These are phyloP conservation scores for Pleodorina starrii DNA, from an alignment of 139 green algal genomes.

Conservation along the genomic window DNA sequence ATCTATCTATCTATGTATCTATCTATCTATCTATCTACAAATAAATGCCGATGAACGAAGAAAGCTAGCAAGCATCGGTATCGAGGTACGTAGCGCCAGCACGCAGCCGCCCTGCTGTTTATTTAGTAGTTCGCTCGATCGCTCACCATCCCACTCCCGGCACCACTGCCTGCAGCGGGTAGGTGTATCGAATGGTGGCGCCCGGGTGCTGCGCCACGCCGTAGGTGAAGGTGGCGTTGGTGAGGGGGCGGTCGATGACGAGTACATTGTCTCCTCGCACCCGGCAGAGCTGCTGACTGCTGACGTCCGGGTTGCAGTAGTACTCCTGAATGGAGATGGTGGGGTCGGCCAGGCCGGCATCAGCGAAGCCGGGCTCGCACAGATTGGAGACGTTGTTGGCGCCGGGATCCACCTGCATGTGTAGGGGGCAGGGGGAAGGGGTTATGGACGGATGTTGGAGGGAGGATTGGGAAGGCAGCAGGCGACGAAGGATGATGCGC, in stretches of 20 bases:
- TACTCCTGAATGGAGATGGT: neutral
- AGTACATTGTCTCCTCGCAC: conserved; percentile 16
- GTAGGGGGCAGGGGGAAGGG: neutral
- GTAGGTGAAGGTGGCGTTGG: neutral
- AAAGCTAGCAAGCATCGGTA: no score
- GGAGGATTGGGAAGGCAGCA: neutral
- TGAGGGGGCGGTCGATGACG: neutral
- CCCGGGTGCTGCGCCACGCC: conserved; percentile 1
- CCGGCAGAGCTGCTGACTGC: neutral
- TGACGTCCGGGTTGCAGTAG: neutral
- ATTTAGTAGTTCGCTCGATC: no score
- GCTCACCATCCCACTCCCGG: conserved; percentile 21
- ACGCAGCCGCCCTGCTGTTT: no score
- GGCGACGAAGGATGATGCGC: no score
- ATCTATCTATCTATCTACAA: no score
- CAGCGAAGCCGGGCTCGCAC: neutral
- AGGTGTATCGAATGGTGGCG: conserved; percentile 15
- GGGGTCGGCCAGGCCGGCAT: neutral
- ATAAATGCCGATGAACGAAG: no score
- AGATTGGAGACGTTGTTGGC: neutral
- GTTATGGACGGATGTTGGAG: neutral
- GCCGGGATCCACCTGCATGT: conserved; percentile 22
- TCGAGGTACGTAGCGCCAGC: no score
- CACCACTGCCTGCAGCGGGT: neutral
- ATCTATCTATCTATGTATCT: no score